Base-by-base conservation (phyloP, 2,329 filamentous ascomycete genomes). In the Pestalotiopsis sp. region DNA sequence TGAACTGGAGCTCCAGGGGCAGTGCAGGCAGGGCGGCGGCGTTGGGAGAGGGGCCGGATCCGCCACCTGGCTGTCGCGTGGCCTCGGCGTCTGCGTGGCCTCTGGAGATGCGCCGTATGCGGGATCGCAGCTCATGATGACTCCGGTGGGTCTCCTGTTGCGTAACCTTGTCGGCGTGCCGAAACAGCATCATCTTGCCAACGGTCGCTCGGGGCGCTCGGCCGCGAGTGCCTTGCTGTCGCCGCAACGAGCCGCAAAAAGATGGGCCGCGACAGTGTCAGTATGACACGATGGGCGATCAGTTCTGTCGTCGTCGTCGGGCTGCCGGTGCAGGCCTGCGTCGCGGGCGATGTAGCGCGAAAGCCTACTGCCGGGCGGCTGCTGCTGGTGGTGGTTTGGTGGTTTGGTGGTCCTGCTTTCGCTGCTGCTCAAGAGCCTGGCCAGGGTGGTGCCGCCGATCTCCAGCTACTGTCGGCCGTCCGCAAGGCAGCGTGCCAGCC, bases 1-100 rank as follows among this genome's bases (percentile, higher is more conserved):
- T 72, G 31, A 72, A 72, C 68, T 76, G 75, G 56, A 78, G 73
- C 66, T 78, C 76, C 13, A 75, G 65, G 12, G 76, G 75, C 20
- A 78, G 63, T 31, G 72, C 70, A 56, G 69, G 66, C 64, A 77
- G 7, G 31, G 31, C 7, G 31, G 31, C 31, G 31, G 31, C 31
- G 31, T 36, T 36, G 31, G 31, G 31, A 36, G 31, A 36, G 7
- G 31, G 71, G 65, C 17, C 17, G 31, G 65, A 49, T 20, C 13
- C 41, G 36, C 11, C 12, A 23, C 23, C 17, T 7, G 63, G 63
- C 9, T 13, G 12, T 41, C 17, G 25, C 49, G 23, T 27, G 63
- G 63, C 20, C 23, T 45, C 25, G 14, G 49, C 52, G 31, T 38
- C 59, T 36, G 41, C 36, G 14, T 23, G 41, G 25, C 41, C 27